phyloP scores from a whole-genome alignment of 1,284 basidiomycete genomes.

The Rhodotorula sp. region DNA sequence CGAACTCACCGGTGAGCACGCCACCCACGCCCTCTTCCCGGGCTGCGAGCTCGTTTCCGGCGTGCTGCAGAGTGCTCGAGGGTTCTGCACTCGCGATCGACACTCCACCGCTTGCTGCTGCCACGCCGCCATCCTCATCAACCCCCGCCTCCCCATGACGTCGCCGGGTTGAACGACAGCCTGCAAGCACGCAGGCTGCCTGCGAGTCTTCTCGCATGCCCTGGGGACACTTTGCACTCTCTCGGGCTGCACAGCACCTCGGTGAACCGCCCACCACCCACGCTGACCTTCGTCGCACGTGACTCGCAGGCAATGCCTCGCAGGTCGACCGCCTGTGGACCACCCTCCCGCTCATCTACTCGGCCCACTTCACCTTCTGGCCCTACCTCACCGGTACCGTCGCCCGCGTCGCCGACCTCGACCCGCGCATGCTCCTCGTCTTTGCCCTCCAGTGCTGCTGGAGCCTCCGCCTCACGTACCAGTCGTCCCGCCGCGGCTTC shows the following conservation, averaged over 20 bases:
- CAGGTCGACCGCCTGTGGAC: conserved; percentile 80
- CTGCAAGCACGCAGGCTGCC: too few species aligned
- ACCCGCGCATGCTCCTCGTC: conserved; percentile 51
- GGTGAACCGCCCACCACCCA: too few species aligned
- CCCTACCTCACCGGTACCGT: conserved; percentile 29
- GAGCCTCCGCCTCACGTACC: conserved; percentile 68
- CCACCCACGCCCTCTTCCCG: too few species aligned
- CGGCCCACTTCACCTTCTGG: conserved; percentile 63
- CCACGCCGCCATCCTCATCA: background rate
- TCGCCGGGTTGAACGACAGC: background rate
- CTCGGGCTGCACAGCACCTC: too few species aligned
- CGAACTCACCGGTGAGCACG: conserved; percentile 37
- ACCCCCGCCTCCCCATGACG: background rate
- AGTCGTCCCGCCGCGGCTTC: conserved; percentile 80
- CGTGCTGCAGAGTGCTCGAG: too few species aligned
- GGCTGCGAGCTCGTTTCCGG: too few species aligned
- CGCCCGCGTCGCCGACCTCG: conserved; percentile 31
- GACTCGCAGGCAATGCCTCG: conserved; percentile 66
- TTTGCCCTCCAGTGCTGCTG: conserved; percentile 49
- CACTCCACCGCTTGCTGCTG: background rate
- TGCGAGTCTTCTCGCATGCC: too few species aligned
- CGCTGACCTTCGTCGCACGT: background rate
- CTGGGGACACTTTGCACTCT: too few species aligned
- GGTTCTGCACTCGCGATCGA: background rate
- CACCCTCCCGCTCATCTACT: conserved; percentile 75